phyloP scores from a whole-genome alignment of 352 stramenopile genomes.

The Phytophthora pisi region DNA sequence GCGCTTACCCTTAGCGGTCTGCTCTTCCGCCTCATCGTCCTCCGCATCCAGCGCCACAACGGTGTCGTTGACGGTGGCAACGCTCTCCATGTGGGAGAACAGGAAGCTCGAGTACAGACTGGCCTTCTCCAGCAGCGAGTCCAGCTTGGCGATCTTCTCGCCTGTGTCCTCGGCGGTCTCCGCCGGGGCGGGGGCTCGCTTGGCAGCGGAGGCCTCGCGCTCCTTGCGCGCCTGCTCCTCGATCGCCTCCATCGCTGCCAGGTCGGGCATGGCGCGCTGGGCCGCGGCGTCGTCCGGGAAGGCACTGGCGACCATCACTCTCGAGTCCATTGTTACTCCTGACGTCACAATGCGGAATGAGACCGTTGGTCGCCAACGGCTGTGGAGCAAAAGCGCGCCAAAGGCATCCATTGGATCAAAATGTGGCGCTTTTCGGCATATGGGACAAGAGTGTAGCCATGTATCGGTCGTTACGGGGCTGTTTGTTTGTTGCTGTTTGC shows the following conservation, averaged over 20 bases:
- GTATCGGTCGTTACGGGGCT: slow-evolving; percentile 12
- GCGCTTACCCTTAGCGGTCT: slow-evolving; percentile 41
- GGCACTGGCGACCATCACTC: slow-evolving; percentile 65
- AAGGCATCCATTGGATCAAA: slow-evolving; percentile 22
- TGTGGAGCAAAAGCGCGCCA: slow-evolving; percentile 23
- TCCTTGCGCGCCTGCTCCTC: slow-evolving; percentile 44
- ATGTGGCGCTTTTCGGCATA: slow-evolving; percentile 4
- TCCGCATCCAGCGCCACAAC: slow-evolving; percentile 8
- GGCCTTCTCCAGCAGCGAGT: slow-evolving; percentile 88
- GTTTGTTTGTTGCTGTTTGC: not conserved
- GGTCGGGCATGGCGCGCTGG: slow-evolving; percentile 55
- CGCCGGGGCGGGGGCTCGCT: slow-evolving; percentile 7
- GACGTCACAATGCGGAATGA: slow-evolving; percentile 26
- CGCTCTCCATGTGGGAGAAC: slow-evolving; percentile 85
- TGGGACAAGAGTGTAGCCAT: slow-evolving; percentile 23
- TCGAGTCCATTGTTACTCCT: slow-evolving; percentile 1
- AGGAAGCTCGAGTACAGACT: slow-evolving; percentile 88
- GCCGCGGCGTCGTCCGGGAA: slow-evolving; percentile 28
- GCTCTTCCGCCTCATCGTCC: slow-evolving; percentile 31
- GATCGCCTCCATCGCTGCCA: slow-evolving; percentile 79
- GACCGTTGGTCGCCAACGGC: slow-evolving; percentile 8
- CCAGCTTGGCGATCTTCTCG: slow-evolving; percentile 79
- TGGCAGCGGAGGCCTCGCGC: slow-evolving; percentile 25
- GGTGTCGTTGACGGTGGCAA: slow-evolving; percentile 42
- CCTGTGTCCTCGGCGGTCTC: slow-evolving; percentile 53